These are phyloP conservation scores for Tetrahymena thermophila DNA, from an alignment of 73 alveolate species.

Conservation along the genomic window DNA sequence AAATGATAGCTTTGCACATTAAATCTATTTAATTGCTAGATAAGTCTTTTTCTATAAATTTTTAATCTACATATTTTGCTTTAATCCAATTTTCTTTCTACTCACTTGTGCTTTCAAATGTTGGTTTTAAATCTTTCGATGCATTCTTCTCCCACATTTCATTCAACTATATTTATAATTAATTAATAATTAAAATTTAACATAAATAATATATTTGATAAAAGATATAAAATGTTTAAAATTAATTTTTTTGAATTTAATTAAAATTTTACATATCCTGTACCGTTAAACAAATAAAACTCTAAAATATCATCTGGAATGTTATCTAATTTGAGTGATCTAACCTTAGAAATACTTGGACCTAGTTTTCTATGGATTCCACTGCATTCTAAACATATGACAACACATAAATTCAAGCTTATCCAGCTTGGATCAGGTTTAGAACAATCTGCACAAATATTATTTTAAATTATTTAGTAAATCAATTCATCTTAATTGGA, in stretches of 20 bases:
- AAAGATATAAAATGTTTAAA: background rate
- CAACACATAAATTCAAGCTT: background rate
- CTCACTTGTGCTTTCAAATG: background rate
- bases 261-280: background rate
- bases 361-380: background rate
- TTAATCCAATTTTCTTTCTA: background rate
- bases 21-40: background rate
- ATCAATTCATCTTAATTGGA: background rate
- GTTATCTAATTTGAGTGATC: background rate
- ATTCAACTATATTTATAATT: background rate
- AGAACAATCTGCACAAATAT: background rate
- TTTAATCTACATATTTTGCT: background rate
- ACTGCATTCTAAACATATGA: background rate
- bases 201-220: no score
- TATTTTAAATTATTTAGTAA: background rate
- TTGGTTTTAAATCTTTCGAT: background rate
- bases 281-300: background rate
- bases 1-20: background rate
- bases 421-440: background rate
- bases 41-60: background rate
- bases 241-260: background rate
- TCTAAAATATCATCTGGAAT: background rate
- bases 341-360: background rate
- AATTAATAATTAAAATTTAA: no score
- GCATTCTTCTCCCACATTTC: background rate